Percentiles rank a stretch among this genome's conserved stretches.
Evolutionary conservation across 257 asterid genomes (phyloP).

Genomic region (Cynanchum wilfordii): DNA sequence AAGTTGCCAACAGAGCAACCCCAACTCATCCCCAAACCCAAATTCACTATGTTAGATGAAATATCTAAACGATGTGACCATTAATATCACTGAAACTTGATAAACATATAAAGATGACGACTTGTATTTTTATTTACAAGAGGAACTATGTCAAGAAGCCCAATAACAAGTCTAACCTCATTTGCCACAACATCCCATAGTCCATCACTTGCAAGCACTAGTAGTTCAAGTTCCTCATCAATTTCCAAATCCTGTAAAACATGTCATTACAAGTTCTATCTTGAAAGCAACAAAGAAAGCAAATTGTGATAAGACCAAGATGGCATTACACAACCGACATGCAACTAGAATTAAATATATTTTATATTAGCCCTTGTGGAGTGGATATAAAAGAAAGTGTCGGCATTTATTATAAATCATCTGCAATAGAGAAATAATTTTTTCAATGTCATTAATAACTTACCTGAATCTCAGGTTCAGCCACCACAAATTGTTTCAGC

Average conservation of each 20-base stretch:
- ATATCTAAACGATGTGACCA: background rate
- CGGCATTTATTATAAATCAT: background rate
- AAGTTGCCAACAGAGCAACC: background rate
- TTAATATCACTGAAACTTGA: background rate
- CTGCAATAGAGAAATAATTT: background rate
- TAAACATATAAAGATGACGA: background rate
- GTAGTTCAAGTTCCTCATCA: constrained; percentile 76
- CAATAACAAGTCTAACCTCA: constrained; percentile 42
- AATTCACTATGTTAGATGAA: background rate
- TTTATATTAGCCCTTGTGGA: background rate
- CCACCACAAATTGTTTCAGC: constrained; percentile 93
- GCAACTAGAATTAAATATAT: background rate
- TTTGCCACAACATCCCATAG: constrained; percentile 96
- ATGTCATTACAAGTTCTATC: background rate
- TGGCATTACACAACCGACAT: background rate
- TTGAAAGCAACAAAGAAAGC: background rate
- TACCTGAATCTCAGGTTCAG: constrained; percentile 99
- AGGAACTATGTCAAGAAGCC: background rate
- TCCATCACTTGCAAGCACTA: constrained; percentile 95
- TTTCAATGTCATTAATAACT: background rate
- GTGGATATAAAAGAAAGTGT: background rate
- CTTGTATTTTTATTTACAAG: background rate
- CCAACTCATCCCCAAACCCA: background rate
- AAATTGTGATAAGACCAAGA: background rate
- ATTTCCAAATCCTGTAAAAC: constrained; percentile 69